These are phyloP conservation scores for Neopestalotiopsis sp. DNA, from an alignment of 2,329 filamentous ascomycete genomes.

Conservation along the genomic window DNA sequence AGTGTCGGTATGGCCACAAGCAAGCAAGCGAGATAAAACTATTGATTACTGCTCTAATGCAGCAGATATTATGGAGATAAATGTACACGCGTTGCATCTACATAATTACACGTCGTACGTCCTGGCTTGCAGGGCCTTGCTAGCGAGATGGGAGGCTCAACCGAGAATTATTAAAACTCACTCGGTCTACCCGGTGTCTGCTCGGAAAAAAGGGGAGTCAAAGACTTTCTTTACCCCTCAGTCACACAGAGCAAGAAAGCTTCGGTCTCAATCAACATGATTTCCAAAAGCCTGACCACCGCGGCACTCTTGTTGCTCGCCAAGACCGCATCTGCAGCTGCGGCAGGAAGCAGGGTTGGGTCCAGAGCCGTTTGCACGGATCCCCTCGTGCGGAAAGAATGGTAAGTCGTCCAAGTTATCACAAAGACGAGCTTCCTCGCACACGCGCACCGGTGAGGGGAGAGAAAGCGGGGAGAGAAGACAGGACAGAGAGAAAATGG, in stretches of 20 bases:
- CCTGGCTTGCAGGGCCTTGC: too few relatives aligned
- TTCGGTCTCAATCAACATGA: background rate
- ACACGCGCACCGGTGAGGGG: background rate
- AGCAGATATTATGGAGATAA: background rate
- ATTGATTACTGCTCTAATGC: background rate
- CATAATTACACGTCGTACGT: too few relatives aligned
- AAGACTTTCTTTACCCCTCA: background rate
- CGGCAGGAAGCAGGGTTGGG: background rate
- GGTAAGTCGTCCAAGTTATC: slow-evolving; percentile 1
- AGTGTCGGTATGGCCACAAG: background rate
- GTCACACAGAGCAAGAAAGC: too few relatives aligned
- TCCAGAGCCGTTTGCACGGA: slow-evolving; percentile 5
- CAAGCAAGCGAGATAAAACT: background rate
- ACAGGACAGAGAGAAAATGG: too few relatives aligned
- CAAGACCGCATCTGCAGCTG: background rate
- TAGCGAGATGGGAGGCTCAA: too few relatives aligned
- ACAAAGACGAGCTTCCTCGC: background rate
- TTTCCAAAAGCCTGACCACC: background rate
- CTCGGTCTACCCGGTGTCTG: background rate
- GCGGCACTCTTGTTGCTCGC: background rate
- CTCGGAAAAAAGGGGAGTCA: background rate
- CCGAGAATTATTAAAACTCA: background rate
- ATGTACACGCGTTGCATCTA: background rate
- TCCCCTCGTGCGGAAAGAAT: slow-evolving; percentile 13
- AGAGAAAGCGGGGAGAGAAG: too few relatives aligned